Evolutionary conservation across 768 basidiomycete species (phyloP).

Genomic region (Clitopilus passeckerianus): DNA sequence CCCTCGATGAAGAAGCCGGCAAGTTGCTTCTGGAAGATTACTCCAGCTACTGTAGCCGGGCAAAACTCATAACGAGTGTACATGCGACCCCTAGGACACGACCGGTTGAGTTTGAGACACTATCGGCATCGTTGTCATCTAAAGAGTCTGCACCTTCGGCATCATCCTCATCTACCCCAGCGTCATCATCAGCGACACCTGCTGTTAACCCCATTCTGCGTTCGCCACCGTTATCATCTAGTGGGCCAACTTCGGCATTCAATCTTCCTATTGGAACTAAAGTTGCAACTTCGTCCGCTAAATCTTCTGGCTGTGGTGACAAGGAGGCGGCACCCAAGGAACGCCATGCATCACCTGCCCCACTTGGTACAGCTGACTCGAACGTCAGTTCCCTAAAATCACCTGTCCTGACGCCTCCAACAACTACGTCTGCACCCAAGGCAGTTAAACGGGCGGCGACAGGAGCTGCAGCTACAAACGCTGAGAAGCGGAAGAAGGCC

Average conservation of each 20-base stretch:
- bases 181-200: constrained; percentile 15
- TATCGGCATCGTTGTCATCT: constrained; percentile 27
- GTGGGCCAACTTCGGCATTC: constrained; percentile 19
- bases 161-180: constrained; percentile 14
- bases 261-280: constrained; percentile 37
- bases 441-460: constrained; percentile 68
- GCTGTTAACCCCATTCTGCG: constrained; percentile 11
- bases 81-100: constrained; percentile 80
- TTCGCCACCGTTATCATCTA: constrained; percentile 14
- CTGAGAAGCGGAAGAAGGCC: constrained; percentile 87
- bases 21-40: constrained; percentile 90
- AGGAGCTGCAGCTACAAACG: constrained; percentile 42
- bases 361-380: constrained; percentile 66
- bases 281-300: constrained; percentile 39
- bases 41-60: constrained; percentile 80
- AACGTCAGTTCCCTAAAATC: constrained; percentile 45
- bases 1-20: constrained; percentile 93
- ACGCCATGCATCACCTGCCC: constrained; percentile 63
- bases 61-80: constrained; percentile 84
- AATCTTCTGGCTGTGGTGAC: constrained; percentile 33
- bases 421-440: constrained; percentile 41
- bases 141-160: constrained; percentile 24
- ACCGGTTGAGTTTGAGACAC: constrained; percentile 67
- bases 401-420: constrained; percentile 22
- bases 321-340: constrained; percentile 46